Evolutionary conservation across 2,329 filamentous ascomycete species (phyloP).

Genomic region (Hypocrella siamensis): DNA sequence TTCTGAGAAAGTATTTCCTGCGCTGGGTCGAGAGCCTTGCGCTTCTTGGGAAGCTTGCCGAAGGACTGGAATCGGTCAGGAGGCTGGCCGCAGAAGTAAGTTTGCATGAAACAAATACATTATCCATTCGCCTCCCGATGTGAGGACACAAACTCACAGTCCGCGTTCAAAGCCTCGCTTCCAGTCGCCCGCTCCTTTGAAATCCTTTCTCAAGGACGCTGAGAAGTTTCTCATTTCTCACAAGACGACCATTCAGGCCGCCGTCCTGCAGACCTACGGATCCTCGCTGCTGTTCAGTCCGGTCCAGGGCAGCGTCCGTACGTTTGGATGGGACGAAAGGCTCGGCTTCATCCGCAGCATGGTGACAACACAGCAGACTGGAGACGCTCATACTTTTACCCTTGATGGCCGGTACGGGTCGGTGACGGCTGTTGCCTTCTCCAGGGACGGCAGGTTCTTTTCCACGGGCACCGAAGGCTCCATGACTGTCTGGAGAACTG

Average conservation of each 20-base stretch:
- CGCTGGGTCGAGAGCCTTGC: constrained; percentile 7
- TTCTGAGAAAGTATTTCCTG: constrained; percentile 6
- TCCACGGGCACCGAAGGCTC: constrained; percentile 5
- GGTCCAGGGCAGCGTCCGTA: constrained; percentile 7
- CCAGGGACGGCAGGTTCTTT: constrained; percentile 4
- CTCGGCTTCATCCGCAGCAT: constrained; percentile 6
- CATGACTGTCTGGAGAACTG: constrained; percentile 3
- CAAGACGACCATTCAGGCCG: constrained; percentile 11
- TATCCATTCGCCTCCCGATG: too few species aligned
- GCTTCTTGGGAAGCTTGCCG: constrained; percentile 5
- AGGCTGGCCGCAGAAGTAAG: constrained; percentile 3
- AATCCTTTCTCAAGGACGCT: constrained; percentile 12
- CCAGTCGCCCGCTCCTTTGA: constrained; percentile 4
- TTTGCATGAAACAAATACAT: neutral
- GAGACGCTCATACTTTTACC: constrained; percentile 4
- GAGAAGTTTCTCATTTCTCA: constrained; percentile 11
- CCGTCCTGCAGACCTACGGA: constrained; percentile 17
- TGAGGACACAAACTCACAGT: too few species aligned
- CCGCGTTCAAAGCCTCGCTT: neutral
- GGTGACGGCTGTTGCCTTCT: constrained; percentile 5
- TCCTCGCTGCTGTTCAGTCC: constrained; percentile 18
- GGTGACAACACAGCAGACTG: constrained; percentile 4
- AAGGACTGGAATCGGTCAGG: constrained; percentile 3
- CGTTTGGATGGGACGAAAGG: constrained; percentile 6
- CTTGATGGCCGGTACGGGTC: constrained; percentile 5